Evolutionary conservation across 202 grass and related monocot species (phyloP).

Genomic region (Setaria italica): DNA sequence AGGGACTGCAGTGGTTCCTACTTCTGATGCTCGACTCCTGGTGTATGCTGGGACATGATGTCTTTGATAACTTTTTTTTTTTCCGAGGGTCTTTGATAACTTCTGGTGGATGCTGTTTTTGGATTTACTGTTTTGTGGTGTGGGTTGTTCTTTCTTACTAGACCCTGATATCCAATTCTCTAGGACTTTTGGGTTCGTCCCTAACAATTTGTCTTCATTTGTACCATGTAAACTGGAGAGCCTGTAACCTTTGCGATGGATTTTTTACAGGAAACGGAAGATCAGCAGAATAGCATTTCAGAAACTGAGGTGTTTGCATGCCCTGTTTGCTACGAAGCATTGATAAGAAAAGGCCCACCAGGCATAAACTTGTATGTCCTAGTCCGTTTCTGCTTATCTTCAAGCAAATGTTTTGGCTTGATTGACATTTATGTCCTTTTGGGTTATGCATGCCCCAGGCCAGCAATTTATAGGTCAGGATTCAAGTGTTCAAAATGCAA

Average conservation of each 20-base stretch:
- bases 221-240: neutral
- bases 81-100: neutral
- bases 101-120: neutral
- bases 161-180: neutral
- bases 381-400: neutral
- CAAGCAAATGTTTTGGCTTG: neutral
- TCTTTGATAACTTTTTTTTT: neutral
- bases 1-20: neutral
- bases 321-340: conserved; percentile 83
- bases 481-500: conserved; percentile 90
- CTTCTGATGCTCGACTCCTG: neutral
- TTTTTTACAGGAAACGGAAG: conserved; percentile 59
- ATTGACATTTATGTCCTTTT: neutral
- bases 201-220: neutral
- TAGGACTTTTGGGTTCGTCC: neutral
- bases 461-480: conserved; percentile 89
- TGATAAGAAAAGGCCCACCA: conserved; percentile 84
- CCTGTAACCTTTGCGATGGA: neutral
- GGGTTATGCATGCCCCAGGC: conserved; percentile 47
- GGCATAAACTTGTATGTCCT: conserved; percentile 80
- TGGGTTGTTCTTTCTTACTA: neutral
- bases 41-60: neutral
- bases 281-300: conserved; percentile 35
- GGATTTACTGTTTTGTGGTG: neutral
- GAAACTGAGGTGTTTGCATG: conserved; percentile 68